Evolutionary conservation across 2,329 filamentous ascomycete species (phyloP).

Genomic region (Cladosporium colombiae): DNA sequence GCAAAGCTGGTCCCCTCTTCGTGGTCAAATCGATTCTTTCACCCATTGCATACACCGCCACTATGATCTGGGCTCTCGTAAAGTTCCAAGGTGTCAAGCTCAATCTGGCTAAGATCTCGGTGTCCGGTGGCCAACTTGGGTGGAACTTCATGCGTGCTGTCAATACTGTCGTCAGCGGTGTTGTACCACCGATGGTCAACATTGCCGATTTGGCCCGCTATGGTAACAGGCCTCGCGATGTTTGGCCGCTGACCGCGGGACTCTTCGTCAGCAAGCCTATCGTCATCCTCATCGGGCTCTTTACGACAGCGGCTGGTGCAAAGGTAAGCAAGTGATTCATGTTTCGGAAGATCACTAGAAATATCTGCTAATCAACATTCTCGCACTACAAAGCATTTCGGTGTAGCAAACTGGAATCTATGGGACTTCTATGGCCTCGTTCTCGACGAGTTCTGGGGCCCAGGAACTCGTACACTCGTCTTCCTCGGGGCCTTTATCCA

Average conservation of each 20-base stretch:
- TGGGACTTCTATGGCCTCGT: conserved; percentile 48
- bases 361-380: background rate
- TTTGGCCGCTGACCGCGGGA: conserved; percentile 38
- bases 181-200: conserved; percentile 39
- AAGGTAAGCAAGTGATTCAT: conserved; percentile 13
- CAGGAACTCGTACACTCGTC: conserved; percentile 42
- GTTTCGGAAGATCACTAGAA: no score
- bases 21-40: conserved; percentile 41
- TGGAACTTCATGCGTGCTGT: conserved; percentile 46
- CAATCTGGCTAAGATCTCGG: conserved; percentile 28
- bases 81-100: conserved; percentile 40
- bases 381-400: conserved; percentile 26
- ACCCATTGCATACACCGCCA: conserved; percentile 39
- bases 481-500: conserved; percentile 43
- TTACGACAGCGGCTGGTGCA: conserved; percentile 42
- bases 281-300: conserved; percentile 45
- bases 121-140: conserved; percentile 36
- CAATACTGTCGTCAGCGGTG: conserved; percentile 38
- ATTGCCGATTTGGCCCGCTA: conserved; percentile 48
- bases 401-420: conserved; percentile 47
- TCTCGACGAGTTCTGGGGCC: conserved; percentile 42
- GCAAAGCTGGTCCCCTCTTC: conserved; percentile 49
- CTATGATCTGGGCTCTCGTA: conserved; percentile 39
- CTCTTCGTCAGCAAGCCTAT: conserved; percentile 43
- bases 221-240: conserved; percentile 37